Conservation (phyloP, 805 yeast species). For the Sugiyamaella qingdaonensis region DNA sequence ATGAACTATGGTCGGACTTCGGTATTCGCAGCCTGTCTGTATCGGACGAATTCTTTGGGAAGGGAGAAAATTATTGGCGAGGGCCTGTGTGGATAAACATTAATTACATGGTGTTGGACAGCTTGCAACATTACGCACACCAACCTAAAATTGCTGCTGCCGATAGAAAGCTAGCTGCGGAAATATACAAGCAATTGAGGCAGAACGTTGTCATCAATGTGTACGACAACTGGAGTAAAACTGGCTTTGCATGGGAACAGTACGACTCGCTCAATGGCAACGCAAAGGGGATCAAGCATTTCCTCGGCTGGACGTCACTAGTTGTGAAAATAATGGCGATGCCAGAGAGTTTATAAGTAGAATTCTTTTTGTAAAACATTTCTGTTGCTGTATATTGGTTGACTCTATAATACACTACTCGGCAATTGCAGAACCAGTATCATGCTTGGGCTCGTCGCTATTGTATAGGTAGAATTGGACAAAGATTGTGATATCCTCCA, state of each 20-base stretch:
- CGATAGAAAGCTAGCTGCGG: constrained; percentile 39
- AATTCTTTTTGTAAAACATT: not conserved
- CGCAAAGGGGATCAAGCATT: constrained; percentile 80
- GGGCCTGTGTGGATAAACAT: constrained; percentile 92
- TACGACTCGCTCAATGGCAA: constrained; percentile 73
- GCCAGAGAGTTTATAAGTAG: constrained; percentile 47
- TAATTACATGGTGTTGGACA: constrained; percentile 75
- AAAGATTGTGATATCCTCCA: constrained; percentile 64
- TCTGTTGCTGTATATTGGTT: constrained; percentile 1
- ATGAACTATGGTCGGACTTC: constrained; percentile 67
- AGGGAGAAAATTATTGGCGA: constrained; percentile 92
- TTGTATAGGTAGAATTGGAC: constrained; percentile 62
- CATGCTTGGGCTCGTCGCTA: constrained; percentile 13
- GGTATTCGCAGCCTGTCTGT: constrained; percentile 83
- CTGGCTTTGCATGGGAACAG: constrained; percentile 89
- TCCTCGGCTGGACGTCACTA: constrained; percentile 91
- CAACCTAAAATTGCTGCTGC: constrained; percentile 32
- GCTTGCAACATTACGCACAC: constrained; percentile 52
- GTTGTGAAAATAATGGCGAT: constrained; percentile 76
- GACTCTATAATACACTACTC: constrained; percentile 2
- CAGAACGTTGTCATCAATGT: constrained; percentile 64
- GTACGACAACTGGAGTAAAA: constrained; percentile 59
- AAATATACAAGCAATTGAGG: constrained; percentile 57
- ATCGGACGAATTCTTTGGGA: constrained; percentile 58
- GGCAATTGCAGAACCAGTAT: constrained; percentile 4